Evolutionary conservation across 768 basidiomycete genomes (phyloP).

Genomic region (Suillus discolor): DNA sequence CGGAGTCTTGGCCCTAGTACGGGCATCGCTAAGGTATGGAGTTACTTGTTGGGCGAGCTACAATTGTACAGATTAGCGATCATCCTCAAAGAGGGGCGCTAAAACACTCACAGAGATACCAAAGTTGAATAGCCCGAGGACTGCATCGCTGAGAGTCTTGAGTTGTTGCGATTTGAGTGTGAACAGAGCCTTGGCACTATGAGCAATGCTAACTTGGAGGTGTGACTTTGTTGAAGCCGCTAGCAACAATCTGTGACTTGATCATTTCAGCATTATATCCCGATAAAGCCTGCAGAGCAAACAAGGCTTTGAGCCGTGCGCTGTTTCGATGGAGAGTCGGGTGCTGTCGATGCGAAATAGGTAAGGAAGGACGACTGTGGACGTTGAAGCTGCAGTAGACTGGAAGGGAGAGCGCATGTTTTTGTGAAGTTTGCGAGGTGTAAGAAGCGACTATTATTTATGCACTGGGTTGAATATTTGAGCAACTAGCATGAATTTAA

Average conservation of each 20-base stretch:
- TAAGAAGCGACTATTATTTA: conserved; percentile 51
- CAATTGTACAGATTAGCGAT: conserved; percentile 6
- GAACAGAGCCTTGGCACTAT: no score
- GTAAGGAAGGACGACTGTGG: conserved; percentile 42
- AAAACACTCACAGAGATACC: conserved; percentile 73
- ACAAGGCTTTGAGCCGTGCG: conserved; percentile 68
- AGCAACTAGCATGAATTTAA: conserved; percentile 5
- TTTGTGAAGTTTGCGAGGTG: conserved; percentile 32
- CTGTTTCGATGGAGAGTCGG: conserved; percentile 76
- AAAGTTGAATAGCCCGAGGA: conserved; percentile 85
- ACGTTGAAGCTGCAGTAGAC: conserved; percentile 3
- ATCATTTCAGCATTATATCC: conserved; percentile 20
- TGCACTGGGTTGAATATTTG: not conserved
- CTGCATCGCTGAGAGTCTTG: conserved; percentile 67
- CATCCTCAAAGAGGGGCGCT: not conserved
- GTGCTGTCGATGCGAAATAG: conserved; percentile 83
- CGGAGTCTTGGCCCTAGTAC: conserved; percentile 71
- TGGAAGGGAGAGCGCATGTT: not conserved
- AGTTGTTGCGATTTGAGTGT: conserved; percentile 75
- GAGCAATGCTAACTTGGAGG: no score
- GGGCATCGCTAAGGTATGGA: conserved; percentile 82
- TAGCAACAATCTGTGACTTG: conserved; percentile 20
- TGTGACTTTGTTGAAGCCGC: conserved; percentile 46
- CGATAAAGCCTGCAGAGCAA: conserved; percentile 63
- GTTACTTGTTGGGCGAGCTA: conserved; percentile 90